Conservation (phyloP, 2,329 filamentous ascomycete genomes). For the Aspergillus caelatus region DNA sequence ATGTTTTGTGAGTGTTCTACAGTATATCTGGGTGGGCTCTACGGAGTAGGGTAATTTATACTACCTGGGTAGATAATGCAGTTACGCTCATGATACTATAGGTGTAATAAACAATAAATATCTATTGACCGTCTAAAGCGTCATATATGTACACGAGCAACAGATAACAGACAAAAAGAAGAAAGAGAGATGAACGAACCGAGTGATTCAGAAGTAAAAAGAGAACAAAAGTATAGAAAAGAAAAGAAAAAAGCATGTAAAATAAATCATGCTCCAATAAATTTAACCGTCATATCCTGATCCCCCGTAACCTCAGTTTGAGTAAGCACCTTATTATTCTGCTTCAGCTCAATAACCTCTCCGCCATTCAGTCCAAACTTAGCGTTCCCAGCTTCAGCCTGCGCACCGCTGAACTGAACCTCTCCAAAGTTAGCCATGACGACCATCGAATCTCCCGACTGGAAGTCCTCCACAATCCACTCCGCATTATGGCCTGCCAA, state of each 20-base stretch:
- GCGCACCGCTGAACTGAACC: constrained; percentile 42
- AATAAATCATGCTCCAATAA: constrained; percentile 12
- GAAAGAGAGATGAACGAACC: not conserved
- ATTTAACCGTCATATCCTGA: constrained; percentile 30
- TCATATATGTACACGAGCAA: not conserved
- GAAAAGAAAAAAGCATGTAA: not conserved
- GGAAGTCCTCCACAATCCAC: constrained; percentile 65
- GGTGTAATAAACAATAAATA: not conserved
- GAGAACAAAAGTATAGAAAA: not conserved
- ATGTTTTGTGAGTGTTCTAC: not conserved
- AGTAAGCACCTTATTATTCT: constrained; percentile 42
- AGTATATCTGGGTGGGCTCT: not conserved
- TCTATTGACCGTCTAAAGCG: not conserved
- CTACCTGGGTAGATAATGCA: no score
- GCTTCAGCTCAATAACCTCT: constrained; percentile 52
- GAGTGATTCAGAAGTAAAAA: not conserved
- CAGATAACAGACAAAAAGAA: not conserved
- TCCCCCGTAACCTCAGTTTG: constrained; percentile 29
- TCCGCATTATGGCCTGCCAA: constrained; percentile 62
- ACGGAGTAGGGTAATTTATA: not conserved
- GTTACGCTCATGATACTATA: not conserved
- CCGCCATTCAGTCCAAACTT: constrained; percentile 39
- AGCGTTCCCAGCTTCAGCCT: constrained; percentile 25
- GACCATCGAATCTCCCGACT: constrained; percentile 43
- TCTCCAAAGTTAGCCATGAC: constrained; percentile 52